These are phyloP conservation scores for Pichia insulana DNA, from an alignment of 805 yeast species.

Conservation along the genomic window DNA sequence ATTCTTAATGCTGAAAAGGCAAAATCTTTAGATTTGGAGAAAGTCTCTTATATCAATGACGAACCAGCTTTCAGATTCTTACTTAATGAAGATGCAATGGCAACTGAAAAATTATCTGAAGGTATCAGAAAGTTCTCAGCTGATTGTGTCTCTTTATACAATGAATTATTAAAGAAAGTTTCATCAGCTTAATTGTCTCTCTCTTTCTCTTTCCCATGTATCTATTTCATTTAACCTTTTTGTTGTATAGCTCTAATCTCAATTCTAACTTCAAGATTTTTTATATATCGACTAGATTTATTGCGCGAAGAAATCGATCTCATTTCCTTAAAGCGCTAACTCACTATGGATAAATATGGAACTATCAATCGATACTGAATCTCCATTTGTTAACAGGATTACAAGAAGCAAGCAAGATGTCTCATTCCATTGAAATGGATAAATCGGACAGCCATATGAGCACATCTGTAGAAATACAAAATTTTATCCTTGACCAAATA, in stretches of 20 bases:
- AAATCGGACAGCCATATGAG: conserved; percentile 7
- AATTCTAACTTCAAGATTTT: too few species aligned
- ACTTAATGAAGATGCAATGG: conserved; percentile 95
- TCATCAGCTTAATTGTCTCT: conserved; percentile 9
- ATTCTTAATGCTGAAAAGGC: conserved; percentile 67
- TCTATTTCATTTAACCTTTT: neutral
- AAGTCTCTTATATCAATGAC: conserved; percentile 75
- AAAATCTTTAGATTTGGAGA: conserved; percentile 43
- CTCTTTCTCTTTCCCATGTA: neutral
- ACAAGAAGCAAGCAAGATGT: conserved; percentile 2
- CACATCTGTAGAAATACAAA: conserved; percentile 15
- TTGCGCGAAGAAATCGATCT: too few species aligned
- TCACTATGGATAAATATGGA: too few species aligned
- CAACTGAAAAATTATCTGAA: conserved; percentile 93
- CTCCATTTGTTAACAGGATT: too few species aligned
- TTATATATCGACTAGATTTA: too few species aligned
- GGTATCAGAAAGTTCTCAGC: conserved; percentile 97
- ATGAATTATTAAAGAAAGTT: conserved; percentile 48
- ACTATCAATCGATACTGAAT: too few species aligned
- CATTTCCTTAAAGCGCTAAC: too few species aligned
- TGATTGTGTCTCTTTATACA: conserved; percentile 75
- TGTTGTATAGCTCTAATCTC: too few species aligned
- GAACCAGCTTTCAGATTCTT: conserved; percentile 86
- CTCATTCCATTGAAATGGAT: conserved; percentile 4
- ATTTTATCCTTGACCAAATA: conserved; percentile 41